These are phyloP conservation scores for Candida coleopterorum DNA, from an alignment of 805 yeast species.

Conservation along the genomic window DNA sequence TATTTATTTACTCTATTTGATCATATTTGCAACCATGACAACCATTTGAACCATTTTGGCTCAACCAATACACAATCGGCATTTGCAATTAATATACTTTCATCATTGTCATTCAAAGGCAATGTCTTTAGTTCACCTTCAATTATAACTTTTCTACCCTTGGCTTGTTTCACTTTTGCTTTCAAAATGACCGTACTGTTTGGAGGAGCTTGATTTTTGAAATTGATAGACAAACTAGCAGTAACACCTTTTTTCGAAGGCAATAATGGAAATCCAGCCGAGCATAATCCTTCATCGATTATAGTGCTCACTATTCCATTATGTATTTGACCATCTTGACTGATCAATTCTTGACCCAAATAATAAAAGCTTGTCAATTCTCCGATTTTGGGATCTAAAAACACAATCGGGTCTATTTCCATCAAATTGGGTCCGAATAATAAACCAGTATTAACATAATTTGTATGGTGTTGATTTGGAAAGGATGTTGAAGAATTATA, in stretches of 20 bases:
- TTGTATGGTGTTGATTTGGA: slow-evolving; percentile 54
- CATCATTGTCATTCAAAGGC: slow-evolving; percentile 22
- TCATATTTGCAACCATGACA: slow-evolving; percentile 36
- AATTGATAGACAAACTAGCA: slow-evolving; percentile 65
- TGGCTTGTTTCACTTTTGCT: slow-evolving; percentile 59
- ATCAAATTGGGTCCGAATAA: slow-evolving; percentile 63
- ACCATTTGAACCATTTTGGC: slow-evolving; percentile 81
- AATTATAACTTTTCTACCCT: slow-evolving; percentile 81
- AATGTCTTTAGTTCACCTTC: slow-evolving; percentile 60
- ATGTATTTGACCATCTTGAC: slow-evolving; percentile 71
- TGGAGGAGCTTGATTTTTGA: slow-evolving; percentile 58
- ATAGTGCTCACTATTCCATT: slow-evolving; percentile 77
- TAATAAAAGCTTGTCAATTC: slow-evolving; percentile 65
- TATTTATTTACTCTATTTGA: too few relatives aligned
- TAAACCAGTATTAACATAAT: slow-evolving; percentile 70
- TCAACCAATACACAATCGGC: slow-evolving; percentile 75
- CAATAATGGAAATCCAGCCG: slow-evolving; percentile 76
- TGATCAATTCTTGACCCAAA: slow-evolving; percentile 60
- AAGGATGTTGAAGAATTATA: slow-evolving; percentile 21
- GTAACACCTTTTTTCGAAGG: slow-evolving; percentile 89
- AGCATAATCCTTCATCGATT: slow-evolving; percentile 79
- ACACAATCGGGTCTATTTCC: slow-evolving; percentile 73
- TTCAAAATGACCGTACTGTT: slow-evolving; percentile 59
- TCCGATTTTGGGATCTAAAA: slow-evolving; percentile 45
- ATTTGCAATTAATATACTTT: slow-evolving; percentile 45